Percentiles rank a stretch among this genome's conserved stretches.
These are phyloP conservation scores for Juglanconis juglandina DNA, from an alignment of 2,329 filamentous ascomycete species.

Conservation along the genomic window DNA sequence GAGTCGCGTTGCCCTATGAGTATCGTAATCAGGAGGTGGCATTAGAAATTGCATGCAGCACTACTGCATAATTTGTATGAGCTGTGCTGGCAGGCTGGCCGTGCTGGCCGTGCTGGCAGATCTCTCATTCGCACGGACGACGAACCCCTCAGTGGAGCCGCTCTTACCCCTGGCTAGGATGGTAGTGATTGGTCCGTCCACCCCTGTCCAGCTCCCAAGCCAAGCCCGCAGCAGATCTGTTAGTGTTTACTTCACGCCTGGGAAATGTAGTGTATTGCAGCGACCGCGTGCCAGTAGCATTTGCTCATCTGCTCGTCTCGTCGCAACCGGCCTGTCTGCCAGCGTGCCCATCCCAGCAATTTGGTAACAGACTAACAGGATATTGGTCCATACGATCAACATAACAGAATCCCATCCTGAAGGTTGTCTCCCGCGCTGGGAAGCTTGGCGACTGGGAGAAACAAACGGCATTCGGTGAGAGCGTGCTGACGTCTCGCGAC, in stretches of 20 bases:
- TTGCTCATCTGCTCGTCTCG: no score
- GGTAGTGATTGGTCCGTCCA: not conserved
- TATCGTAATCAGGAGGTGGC: no score
- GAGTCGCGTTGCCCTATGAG: not conserved
- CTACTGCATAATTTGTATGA: not conserved
- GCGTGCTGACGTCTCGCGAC: not conserved
- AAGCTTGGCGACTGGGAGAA: not conserved
- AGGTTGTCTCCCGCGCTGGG: no score
- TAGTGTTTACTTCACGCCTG: slow-evolving; percentile 1
- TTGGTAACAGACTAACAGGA: not conserved
- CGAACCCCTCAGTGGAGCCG: not conserved
- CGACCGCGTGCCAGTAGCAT: not conserved
- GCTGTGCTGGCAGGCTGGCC: not conserved
- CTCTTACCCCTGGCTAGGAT: not conserved
- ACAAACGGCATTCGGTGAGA: not conserved
- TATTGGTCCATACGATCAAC: not conserved
- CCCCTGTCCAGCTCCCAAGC: not conserved
- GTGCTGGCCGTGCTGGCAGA: not conserved
- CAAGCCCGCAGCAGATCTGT: not conserved
- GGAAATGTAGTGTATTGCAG: not conserved
- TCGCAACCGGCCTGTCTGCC: no score
- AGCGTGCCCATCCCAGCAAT: not conserved
- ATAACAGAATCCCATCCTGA: not conserved
- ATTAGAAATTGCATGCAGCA: not conserved
- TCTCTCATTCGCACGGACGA: not conserved